Conservation (phyloP, 805 yeast species). For the Wickerhamiella allomyrinae region DNA sequence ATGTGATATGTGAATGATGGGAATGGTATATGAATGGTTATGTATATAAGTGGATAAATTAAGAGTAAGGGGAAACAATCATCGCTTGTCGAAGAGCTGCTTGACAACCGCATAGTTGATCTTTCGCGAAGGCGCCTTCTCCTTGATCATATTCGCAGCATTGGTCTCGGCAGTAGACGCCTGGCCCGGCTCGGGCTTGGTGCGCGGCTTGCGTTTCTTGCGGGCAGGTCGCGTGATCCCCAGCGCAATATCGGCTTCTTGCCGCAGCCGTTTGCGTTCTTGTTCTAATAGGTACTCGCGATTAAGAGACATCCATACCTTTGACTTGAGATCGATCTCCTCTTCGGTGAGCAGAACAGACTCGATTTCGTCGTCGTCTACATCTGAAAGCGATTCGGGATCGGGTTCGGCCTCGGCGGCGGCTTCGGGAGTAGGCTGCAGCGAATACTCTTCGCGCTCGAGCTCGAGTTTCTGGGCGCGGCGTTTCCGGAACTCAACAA, state of each 20-base stretch:
- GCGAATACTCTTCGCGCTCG: constrained; percentile 2
- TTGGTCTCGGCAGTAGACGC: constrained; percentile 57
- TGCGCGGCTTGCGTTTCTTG: constrained; percentile 25
- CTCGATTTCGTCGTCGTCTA: constrained; percentile 70
- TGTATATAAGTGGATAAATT: background rate
- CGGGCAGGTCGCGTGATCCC: constrained; percentile 49
- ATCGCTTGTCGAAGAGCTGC: constrained; percentile 17
- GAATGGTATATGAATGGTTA: background rate
- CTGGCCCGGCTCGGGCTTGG: constrained; percentile 22
- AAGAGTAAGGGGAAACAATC: no score
- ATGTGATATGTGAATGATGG: background rate
- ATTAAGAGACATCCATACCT: constrained; percentile 81
- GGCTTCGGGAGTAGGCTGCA: constrained; percentile 10
- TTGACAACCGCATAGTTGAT: constrained; percentile 77
- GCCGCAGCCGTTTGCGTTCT: constrained; percentile 68
- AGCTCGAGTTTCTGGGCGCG: constrained; percentile 11
- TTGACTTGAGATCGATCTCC: constrained; percentile 60
- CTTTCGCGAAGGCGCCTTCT: constrained; percentile 70
- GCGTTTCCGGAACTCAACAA: constrained; percentile 16
- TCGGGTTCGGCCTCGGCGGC: constrained; percentile 19
- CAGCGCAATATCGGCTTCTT: constrained; percentile 73
- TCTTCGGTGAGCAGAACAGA: constrained; percentile 47
- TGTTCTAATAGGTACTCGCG: constrained; percentile 75
- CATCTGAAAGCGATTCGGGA: constrained; percentile 52
- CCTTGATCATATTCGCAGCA: constrained; percentile 61